Evolutionary conservation across 257 asterid genomes (phyloP).

Genomic region (Capsicum rhomboideum): DNA sequence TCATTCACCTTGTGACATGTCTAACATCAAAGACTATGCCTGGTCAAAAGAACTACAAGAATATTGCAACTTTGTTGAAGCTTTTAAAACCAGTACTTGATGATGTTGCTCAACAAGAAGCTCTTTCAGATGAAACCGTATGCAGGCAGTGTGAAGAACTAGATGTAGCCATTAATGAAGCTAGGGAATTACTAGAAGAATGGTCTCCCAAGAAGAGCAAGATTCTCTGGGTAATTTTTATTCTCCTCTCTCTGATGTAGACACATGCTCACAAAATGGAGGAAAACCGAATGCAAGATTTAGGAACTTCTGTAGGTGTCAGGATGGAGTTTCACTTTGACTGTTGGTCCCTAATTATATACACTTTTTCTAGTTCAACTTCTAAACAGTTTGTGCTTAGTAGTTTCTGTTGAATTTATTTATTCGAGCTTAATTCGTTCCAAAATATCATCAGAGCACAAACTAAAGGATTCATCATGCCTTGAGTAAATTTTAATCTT

Average conservation of each 20-base stretch:
- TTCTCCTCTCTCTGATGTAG: not conserved
- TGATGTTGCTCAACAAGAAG: slow-evolving; percentile 33
- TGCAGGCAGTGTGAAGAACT: slow-evolving; percentile 63
- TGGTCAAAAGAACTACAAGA: slow-evolving; percentile 50
- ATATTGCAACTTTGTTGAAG: slow-evolving; percentile 51
- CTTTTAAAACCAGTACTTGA: slow-evolving; percentile 68
- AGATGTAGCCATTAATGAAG: slow-evolving; percentile 70
- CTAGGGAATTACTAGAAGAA: slow-evolving; percentile 80
- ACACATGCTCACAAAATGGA: not conserved
- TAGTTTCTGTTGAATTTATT: not conserved
- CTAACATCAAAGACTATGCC: slow-evolving; percentile 52
- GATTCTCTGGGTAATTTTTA: slow-evolving; percentile 56
- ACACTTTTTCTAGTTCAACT: not conserved
- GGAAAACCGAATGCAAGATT: not conserved
- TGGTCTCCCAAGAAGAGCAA: slow-evolving; percentile 93
- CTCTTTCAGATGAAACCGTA: slow-evolving; percentile 38
- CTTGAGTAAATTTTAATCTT: not conserved
- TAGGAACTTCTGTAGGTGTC: not conserved
- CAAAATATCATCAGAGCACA: not conserved
- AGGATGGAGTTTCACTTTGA: not conserved
- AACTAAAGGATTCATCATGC: not conserved
- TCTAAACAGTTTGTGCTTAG: not conserved
- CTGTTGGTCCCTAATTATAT: not conserved
- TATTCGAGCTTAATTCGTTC: not conserved
- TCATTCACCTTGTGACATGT: slow-evolving; percentile 76